phyloP scores from a whole-genome alignment of 2,329 filamentous ascomycete genomes.

The Coniella vitis region DNA sequence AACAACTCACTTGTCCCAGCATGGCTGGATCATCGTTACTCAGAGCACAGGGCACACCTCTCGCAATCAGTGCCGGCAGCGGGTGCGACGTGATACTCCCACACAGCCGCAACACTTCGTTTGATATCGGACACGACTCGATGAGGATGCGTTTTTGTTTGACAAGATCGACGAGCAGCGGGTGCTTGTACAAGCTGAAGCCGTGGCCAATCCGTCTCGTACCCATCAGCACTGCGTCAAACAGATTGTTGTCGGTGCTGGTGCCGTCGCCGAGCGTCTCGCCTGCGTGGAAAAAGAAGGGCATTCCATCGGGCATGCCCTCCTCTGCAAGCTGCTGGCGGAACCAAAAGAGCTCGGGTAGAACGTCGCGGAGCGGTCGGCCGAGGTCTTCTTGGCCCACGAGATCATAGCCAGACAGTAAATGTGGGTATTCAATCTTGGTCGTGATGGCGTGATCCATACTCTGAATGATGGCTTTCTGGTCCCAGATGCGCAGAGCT shows the following conservation, averaged over 20 bases:
- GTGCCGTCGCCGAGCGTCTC: conserved; percentile 74
- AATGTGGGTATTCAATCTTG: conserved; percentile 70
- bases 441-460: conserved; percentile 85
- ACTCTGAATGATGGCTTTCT: conserved; percentile 61
- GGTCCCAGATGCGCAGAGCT: conserved; percentile 56
- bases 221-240: conserved; percentile 80
- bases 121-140: conserved; percentile 86
- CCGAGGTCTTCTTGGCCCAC: conserved; percentile 83
- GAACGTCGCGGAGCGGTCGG: conserved; percentile 65
- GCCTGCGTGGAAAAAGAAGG: conserved; percentile 94
- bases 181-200: conserved; percentile 86
- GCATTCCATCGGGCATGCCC: conserved; percentile 60
- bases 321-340: conserved; percentile 74
- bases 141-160: conserved; percentile 83
- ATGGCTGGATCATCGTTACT: conserved; percentile 91
- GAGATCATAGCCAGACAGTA: conserved; percentile 82
- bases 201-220: conserved; percentile 86
- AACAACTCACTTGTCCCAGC: conserved; percentile 54
- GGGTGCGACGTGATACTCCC: conserved; percentile 71
- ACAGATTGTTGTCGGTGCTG: conserved; percentile 72
- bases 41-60: conserved; percentile 76
- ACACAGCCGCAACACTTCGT: conserved; percentile 77
- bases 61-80: conserved; percentile 74
- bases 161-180: conserved; percentile 78
- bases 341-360: conserved; percentile 91